These are phyloP conservation scores for Plasmopara halstedii DNA, from an alignment of 352 stramenopile genomes.

Conservation along the genomic window DNA sequence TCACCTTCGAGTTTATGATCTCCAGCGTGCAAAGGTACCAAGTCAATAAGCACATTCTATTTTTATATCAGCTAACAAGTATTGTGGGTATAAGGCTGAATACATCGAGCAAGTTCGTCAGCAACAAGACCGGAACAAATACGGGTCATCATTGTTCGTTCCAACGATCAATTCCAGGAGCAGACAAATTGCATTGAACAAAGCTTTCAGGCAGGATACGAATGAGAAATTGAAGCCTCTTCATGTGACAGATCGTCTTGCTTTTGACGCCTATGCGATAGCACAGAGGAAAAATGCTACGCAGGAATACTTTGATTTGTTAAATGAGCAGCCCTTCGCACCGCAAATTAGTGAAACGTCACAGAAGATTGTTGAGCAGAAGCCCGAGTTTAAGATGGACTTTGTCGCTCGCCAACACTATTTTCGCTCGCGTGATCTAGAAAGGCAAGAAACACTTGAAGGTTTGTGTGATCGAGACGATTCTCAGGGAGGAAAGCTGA, in stretches of 20 bases:
- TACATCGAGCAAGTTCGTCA: slow-evolving; percentile 40
- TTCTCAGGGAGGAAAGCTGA: slow-evolving; percentile 25
- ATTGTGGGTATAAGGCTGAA: slow-evolving; percentile 19
- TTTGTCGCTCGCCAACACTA: slow-evolving; percentile 65
- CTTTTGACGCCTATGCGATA: slow-evolving; percentile 37
- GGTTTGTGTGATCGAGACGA: slow-evolving; percentile 30
- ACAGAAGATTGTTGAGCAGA: slow-evolving; percentile 38
- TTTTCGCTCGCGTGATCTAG: slow-evolving; percentile 57
- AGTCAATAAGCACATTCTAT: background rate
- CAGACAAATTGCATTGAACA: slow-evolving; percentile 46
- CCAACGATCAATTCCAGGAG: slow-evolving; percentile 64
- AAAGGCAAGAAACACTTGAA: slow-evolving; percentile 50
- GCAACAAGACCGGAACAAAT: slow-evolving; percentile 35
- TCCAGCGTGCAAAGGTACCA: slow-evolving; percentile 63
- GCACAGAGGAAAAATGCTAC: slow-evolving; percentile 42
- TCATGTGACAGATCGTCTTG: slow-evolving; percentile 48
- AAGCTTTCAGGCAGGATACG: slow-evolving; percentile 1
- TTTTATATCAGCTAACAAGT: background rate
- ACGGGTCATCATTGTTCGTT: slow-evolving; percentile 27
- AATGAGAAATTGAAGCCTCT: slow-evolving; percentile 1
- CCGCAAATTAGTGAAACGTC: slow-evolving; percentile 57
- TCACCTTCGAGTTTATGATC: slow-evolving; percentile 46
- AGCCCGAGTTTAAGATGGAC: slow-evolving; percentile 71
- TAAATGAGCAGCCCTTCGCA: slow-evolving; percentile 50
- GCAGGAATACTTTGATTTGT: slow-evolving; percentile 63